Evolutionary conservation across 2,329 filamentous ascomycete species (phyloP), one percentile per base, ranked within the genome.

Genomic region (Verticillium tricorpus): DNA sequence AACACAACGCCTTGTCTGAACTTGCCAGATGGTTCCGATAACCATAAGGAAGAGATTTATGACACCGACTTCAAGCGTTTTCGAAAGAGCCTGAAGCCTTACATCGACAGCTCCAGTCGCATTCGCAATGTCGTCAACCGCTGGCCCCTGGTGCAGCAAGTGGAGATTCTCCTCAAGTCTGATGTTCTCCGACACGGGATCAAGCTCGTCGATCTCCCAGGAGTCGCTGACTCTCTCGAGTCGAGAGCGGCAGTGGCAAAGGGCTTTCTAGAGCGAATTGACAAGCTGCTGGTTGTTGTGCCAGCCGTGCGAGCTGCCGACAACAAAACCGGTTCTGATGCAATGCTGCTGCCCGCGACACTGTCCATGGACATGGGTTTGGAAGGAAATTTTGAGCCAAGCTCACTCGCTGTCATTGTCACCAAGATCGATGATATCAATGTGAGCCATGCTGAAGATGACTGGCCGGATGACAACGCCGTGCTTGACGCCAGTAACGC

Each of bases 141-240:
- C 28, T 68, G 66, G 66, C 62, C 64, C 1, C 25, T 68, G 34
- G 66, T 68, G 2, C 62, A 65, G 4, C 32, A 58, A 6, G 67
- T 68, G 0, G 60, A 66, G 12, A 31, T 66, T 6, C 65, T 57
- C 17, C 39, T 66, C 32, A 37, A 59, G 2, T 57, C 62, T 0
- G 56, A 61, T 1, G 25, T 68, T 8, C 62, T 68, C 1, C 52
- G 58, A 12, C n/a, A 63, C 39, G 63, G 65, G 2, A 39, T 68
- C 7, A 61, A 63, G 22, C 58, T 68, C 0, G 65, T 68, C 2
- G 65, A 68, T 19, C 56, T 68, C 1, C 67, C 67, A 1, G 66
- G 67, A 1, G 25, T 57, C n/a, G 59, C 60, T n/a, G 67, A 68
- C 28, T 61, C 63, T 2, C 57, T 65, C 1, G 62, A 61, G 12